Evolutionary conservation across 257 asterid genomes (phyloP).

Genomic region (Rhazya stricta): DNA sequence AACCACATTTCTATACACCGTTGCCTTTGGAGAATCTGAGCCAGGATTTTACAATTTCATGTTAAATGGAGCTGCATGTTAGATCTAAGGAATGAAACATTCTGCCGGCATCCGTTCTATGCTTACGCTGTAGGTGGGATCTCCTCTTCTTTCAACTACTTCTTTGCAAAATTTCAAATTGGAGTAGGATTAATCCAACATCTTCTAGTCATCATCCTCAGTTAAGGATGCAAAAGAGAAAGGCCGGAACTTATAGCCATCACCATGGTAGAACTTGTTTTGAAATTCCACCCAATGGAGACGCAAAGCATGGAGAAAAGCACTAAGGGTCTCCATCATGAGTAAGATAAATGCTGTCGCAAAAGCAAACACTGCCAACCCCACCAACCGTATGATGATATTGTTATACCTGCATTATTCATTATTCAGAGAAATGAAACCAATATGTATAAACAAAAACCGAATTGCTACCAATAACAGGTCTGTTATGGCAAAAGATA

Average conservation of each 20-base stretch:
- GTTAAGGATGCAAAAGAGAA: constrained; percentile 64
- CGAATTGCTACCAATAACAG: neutral
- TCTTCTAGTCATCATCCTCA: constrained; percentile 47
- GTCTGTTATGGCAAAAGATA: neutral
- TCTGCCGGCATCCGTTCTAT: constrained; percentile 8
- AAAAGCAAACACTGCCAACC: constrained; percentile 72
- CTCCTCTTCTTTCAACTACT: constrained; percentile 18
- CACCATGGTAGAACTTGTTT: constrained; percentile 77
- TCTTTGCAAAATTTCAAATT: constrained; percentile 25
- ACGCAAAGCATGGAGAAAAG: constrained; percentile 89
- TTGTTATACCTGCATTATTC: constrained; percentile 61
- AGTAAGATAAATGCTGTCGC: constrained; percentile 84
- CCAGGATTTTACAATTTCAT: constrained; percentile 28
- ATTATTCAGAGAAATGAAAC: neutral
- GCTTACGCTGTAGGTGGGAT: neutral
- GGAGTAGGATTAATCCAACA: neutral
- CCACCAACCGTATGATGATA: constrained; percentile 58
- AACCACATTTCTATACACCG: constrained; percentile 16
- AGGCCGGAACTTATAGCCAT: constrained; percentile 84
- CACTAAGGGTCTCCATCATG: constrained; percentile 94
- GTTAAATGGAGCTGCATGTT: constrained; percentile 25
- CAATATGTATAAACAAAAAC: neutral
- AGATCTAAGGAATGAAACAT: constrained; percentile 16
- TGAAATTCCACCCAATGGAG: constrained; percentile 98
- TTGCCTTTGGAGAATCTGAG: constrained; percentile 26